Evolutionary conservation across 2,329 filamentous ascomycete species (phyloP).

Genomic region (Achaetomium macrosporum): DNA sequence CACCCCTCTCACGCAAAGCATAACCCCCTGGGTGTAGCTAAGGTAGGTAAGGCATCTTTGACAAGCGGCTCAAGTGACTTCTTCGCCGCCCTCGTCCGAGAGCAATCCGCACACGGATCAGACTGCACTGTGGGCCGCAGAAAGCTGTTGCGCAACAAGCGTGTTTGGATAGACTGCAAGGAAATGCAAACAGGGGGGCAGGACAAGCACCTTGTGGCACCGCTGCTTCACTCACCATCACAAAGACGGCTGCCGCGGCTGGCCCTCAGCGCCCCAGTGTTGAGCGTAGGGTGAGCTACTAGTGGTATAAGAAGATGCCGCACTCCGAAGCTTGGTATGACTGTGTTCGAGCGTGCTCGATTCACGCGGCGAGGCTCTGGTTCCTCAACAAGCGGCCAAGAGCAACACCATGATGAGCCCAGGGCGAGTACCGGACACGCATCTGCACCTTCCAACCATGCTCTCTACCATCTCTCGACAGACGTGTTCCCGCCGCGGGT

Average conservation of each 20-base stretch:
- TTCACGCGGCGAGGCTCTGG: neutral
- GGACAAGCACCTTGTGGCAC: constrained; percentile 5
- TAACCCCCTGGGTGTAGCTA: neutral
- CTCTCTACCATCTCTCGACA: constrained; percentile 5
- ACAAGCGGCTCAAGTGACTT: neutral
- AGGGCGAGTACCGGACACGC: neutral
- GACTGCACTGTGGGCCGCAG: constrained; percentile 5
- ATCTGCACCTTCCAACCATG: constrained; percentile 11
- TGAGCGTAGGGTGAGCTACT: neutral
- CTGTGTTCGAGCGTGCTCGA: neutral
- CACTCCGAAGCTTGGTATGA: neutral
- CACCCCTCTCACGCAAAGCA: neutral
- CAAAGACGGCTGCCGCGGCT: neutral
- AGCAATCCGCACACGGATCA: constrained; percentile 6
- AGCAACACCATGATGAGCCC: neutral
- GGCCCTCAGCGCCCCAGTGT: neutral
- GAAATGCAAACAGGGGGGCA: neutral
- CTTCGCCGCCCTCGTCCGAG: neutral
- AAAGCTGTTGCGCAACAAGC: constrained; percentile 2
- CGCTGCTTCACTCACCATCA: neutral
- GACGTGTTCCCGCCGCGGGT: neutral
- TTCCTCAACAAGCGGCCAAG: neutral
- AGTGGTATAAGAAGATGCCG: neutral
- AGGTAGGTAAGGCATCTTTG: no score
- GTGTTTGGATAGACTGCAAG: neutral